These are phyloP conservation scores for Dothiorella sarmentorum DNA, from an alignment of 2,329 filamentous ascomycete species.

Conservation along the genomic window DNA sequence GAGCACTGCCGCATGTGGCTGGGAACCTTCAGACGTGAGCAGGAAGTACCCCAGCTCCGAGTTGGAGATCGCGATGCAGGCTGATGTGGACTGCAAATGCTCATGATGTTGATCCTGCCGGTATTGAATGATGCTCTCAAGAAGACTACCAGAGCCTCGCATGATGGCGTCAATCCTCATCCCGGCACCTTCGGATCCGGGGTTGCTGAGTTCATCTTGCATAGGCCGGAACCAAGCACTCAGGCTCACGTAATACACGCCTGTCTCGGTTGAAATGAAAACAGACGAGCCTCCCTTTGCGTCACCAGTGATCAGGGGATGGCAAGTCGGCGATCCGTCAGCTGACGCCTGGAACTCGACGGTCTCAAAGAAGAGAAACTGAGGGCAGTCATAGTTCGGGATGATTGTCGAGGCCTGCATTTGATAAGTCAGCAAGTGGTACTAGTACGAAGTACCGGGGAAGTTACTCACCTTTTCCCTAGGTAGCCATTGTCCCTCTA, in stretches of 20 bases:
- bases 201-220: conserved; percentile 54
- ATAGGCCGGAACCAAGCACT: conserved; percentile 55
- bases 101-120: conserved; percentile 31
- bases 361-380: conserved; percentile 40
- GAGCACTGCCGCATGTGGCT: conserved; percentile 50
- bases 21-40: conserved; percentile 47
- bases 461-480: conserved; percentile 29
- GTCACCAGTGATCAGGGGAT: conserved; percentile 57
- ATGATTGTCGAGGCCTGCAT: conserved; percentile 1
- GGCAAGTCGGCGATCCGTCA: conserved; percentile 30
- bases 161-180: conserved; percentile 57
- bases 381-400: conserved; percentile 25
- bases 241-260: conserved; percentile 55
- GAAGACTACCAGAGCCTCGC: conserved; percentile 47
- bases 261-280: conserved; percentile 54
- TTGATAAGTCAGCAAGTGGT: conserved; percentile 2
- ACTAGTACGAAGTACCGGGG: not conserved
- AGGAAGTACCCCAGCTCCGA: conserved; percentile 58
- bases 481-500: conserved; percentile 63
- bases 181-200: conserved; percentile 48
- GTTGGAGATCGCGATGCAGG: conserved; percentile 54
- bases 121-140: conserved; percentile 45
- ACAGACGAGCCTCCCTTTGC: conserved; percentile 55
- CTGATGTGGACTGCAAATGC: conserved; percentile 28
- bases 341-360: conserved; percentile 32